These are phyloP conservation scores for Neolentinus lepideus DNA, from an alignment of 1,284 basidiomycete species.

Conservation along the genomic window DNA sequence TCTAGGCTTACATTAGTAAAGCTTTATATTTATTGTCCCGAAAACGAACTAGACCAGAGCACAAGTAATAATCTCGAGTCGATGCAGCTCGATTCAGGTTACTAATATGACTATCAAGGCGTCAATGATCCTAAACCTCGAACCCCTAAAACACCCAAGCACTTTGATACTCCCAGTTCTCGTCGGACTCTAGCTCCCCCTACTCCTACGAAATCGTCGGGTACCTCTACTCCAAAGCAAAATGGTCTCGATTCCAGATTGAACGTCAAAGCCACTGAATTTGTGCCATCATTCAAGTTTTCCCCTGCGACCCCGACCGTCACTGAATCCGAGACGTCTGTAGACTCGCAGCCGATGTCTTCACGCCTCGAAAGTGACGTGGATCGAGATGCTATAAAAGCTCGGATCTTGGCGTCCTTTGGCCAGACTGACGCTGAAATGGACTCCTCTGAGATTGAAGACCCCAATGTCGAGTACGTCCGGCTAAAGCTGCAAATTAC, in stretches of 20 bases:
- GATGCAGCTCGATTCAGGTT: background rate
- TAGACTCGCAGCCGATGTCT: background rate
- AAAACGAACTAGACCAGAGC: slow-evolving; percentile 49
- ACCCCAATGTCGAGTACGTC: slow-evolving; percentile 60
- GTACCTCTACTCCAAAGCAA: background rate
- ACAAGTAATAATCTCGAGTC: slow-evolving; percentile 5
- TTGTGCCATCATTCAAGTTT: slow-evolving; percentile 1
- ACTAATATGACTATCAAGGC: background rate
- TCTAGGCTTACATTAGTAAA: slow-evolving; percentile 20
- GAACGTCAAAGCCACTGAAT: background rate
- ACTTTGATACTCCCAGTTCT: background rate
- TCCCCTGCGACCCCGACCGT: background rate
- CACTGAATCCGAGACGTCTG: background rate
- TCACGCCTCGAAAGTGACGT: slow-evolving; percentile 5
- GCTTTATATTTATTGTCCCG: slow-evolving; percentile 65
- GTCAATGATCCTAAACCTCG: background rate
- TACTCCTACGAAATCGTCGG: background rate
- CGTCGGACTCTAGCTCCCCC: background rate
- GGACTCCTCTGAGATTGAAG: slow-evolving; percentile 34
- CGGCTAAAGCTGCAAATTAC: slow-evolving; percentile 46
- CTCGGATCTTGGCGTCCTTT: slow-evolving; percentile 13
- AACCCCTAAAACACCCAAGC: background rate
- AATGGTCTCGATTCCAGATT: background rate
- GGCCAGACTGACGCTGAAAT: slow-evolving; percentile 16
- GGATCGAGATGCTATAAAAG: slow-evolving; percentile 15